A percentile compares a stretch with the other conserved stretches of the same genome.
These are phyloP conservation scores for Pseudohyphozyma bogoriensis DNA, from an alignment of 768 basidiomycete genomes.

Conservation along the genomic window DNA sequence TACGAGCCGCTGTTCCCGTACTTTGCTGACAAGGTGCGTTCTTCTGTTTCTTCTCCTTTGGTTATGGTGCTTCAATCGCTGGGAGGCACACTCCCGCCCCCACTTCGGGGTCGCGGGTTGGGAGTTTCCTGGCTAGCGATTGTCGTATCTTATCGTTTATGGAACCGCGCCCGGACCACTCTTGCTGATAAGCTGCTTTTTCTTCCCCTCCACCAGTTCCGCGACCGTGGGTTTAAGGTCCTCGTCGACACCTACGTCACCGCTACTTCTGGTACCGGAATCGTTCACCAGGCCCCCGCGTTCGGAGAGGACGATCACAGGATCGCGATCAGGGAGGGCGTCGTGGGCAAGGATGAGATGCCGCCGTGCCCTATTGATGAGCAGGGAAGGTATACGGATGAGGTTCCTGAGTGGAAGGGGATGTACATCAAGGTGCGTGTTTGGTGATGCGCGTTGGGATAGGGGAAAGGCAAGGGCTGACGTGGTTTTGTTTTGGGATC, in stretches of 20 bases:
- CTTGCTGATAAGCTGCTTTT: slow-evolving; percentile 7
- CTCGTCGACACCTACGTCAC: slow-evolving; percentile 88
- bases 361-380: slow-evolving; percentile 96
- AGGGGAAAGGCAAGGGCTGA: slow-evolving; percentile 1
- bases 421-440: slow-evolving; percentile 69
- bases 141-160: too few relatives aligned
- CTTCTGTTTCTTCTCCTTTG: not conserved
- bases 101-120: too few relatives aligned
- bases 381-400: slow-evolving; percentile 69
- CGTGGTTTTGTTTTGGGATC: not conserved
- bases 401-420: slow-evolving; percentile 70
- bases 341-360: slow-evolving; percentile 77
- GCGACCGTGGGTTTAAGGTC: slow-evolving; percentile 82
- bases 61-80: too few relatives aligned
- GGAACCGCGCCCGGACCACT: too few relatives aligned
- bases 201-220: slow-evolving; percentile 49
- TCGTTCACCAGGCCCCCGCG: slow-evolving; percentile 96
- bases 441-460: not conserved
- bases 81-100: too few relatives aligned
- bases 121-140: too few relatives aligned
- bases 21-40: slow-evolving; percentile 80
- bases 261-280: slow-evolving; percentile 85
- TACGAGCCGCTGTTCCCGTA: slow-evolving; percentile 93
- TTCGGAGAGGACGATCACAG: slow-evolving; percentile 99
- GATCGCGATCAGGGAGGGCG: slow-evolving; percentile 70